Base-by-base conservation (phyloP, 1,139 yeast species). In the Blastobotrys indianensis region DNA sequence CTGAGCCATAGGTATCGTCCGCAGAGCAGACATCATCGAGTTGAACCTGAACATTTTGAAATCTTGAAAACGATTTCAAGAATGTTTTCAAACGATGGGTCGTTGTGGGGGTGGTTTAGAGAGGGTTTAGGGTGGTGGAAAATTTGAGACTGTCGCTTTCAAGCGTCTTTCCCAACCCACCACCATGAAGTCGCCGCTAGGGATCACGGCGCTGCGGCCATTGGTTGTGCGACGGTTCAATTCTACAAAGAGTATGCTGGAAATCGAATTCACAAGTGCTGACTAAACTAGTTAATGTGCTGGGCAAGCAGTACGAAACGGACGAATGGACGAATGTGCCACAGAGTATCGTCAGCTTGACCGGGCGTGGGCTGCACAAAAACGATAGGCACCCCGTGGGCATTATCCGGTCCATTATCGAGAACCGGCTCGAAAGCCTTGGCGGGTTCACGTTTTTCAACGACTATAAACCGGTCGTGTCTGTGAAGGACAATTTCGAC, bases 311-410 rank as follows among this genome's bases (percentile, higher is more conserved):
- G 1, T 85, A 79, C 59, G 63, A 68, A 30, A 74, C 82, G 1
- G 95, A 88, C 61, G 81, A 77, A 37, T 82, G 88, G 85, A 87
- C 97, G 8, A 92, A 92, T 59, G 82, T 85, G 1, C 87, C 97
- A 0, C 81, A 82, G 1, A 74, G 82, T 42, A 87, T 92, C 39
- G 61, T 83, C 16, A 76, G 74, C 2, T 69, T 87, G 36, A 80
- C 92, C 1, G 82, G 80, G 29, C 74, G 95, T 53, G 76, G 83
- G 47, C 69, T 90, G 17, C 96, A 90, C 63, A 73, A 80, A 44
- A 72, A 85, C 51, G 77, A 79, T 12, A 68, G 78, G 54, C 97
- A 92, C 62, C 98, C 98, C 7, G 79, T 92, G 46, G 96, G 97
- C 6, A 90, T 90, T 46, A 73, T 92, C 30, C 75, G 90, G 38